Evolutionary conservation across 106 monocot genomes (phyloP).

Genomic region (Agapanthus africanus): DNA sequence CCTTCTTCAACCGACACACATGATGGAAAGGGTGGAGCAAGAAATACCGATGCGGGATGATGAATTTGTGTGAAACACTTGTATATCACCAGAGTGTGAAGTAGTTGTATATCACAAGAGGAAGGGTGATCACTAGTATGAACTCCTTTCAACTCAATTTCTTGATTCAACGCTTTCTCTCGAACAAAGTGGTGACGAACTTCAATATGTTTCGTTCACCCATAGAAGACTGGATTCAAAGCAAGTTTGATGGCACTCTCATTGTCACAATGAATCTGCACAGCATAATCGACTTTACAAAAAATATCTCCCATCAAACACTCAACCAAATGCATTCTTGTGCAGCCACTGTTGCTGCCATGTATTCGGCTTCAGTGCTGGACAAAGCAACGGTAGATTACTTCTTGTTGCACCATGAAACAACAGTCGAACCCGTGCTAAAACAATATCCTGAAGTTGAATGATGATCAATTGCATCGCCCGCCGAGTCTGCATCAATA

Average conservation of each 20-base stretch:
- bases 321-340: constrained; percentile 15
- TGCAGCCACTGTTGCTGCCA: constrained; percentile 11
- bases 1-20: too few species aligned
- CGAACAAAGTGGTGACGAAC: too few species aligned
- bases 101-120: too few species aligned
- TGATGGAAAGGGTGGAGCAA: too few species aligned
- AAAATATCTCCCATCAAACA: neutral
- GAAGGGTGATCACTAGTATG: too few species aligned
- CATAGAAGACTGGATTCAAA: too few species aligned
- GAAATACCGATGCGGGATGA: too few species aligned
- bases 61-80: too few species aligned
- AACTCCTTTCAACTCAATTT: too few species aligned
- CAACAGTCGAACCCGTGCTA: neutral
- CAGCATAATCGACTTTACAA: neutral
- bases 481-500: constrained; percentile 11
- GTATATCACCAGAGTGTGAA: too few species aligned
- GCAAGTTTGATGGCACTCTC: constrained; percentile 7
- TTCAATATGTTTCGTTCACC: too few species aligned
- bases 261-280: constrained; percentile 12
- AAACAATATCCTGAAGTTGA: constrained; percentile 3
- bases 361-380: constrained; percentile 11
- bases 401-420: constrained; percentile 8
- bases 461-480: neutral
- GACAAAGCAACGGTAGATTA: neutral
- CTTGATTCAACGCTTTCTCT: too few species aligned